Base-by-base conservation (phyloP, 768 basidiomycete species). In the Auricularia cornea region DNA sequence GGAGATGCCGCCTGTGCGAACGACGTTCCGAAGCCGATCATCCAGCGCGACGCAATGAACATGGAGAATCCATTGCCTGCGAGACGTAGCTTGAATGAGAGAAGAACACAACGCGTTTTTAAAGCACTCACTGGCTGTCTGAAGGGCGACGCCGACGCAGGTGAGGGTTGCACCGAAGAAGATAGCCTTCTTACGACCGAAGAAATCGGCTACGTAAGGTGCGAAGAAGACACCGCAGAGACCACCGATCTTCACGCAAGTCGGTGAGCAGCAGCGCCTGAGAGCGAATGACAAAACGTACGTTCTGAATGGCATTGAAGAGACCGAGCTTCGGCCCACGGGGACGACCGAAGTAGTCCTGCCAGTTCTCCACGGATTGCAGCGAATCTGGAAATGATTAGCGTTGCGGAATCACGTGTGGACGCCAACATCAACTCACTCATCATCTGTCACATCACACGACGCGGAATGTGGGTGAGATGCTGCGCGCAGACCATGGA, bases 41-140 rank as follows among this genome's bases (percentile, higher is more conserved):
- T 74, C 60, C 66, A 84, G 80, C 89, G 86, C 70, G 90, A 86
- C 66, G 87, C 88, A 68, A 90, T 88, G 78, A 91, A 91, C 86
- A 90, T 88, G 66, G 82, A 82, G 28, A 89, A 80, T 32, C 54
- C 54, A 18, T 48, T 84, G 86, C 35, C 35, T 38, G 35, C 8
- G 35, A 38, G 2, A n/a, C n/a, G n/a, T n/a, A n/a, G n/a, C n/a
- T 38, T 38, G 3, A 8, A 38, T 38, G 35, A 38, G 8, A 38
- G 16, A 38, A 8, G 16, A 38, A 38, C n/a, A n/a, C n/a, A n/a
- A n/a, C n/a, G n/a, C n/a, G n/a, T n/a, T n/a, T n/a, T n/a, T n/a
- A n/a, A n/a, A n/a, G n/a, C 8, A 38, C 62, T 84, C 81, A n/a
- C 88, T 77, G 11, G 87, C 86, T 2, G 87, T 84, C 67, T 92